A percentile compares a stretch with the other conserved stretches of the same genome.
These are phyloP conservation scores for Oxyria digyna DNA, from an alignment of 148 eudicot species.

Conservation along the genomic window DNA sequence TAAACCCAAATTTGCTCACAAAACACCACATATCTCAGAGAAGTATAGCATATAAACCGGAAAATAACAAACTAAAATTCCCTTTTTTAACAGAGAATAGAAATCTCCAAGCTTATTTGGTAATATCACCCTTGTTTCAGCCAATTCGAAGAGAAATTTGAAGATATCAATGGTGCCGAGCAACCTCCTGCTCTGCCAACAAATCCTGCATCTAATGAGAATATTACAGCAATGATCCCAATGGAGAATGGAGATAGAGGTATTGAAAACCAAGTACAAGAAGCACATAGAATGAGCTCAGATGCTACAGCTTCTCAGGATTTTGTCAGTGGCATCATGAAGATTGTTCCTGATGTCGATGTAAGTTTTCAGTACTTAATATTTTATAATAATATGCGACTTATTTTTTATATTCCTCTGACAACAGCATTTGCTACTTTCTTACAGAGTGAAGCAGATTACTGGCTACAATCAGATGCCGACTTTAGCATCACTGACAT, in stretches of 20 bases:
- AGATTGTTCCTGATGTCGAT: conserved; percentile 95
- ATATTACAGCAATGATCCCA: conserved; percentile 15
- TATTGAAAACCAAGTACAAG: conserved; percentile 34
- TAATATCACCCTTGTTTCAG: conserved; percentile 23
- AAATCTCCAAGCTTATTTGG: background rate
- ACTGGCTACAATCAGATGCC: conserved; percentile 82
- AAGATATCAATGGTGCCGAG: conserved; percentile 62
- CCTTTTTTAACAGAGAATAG: too few species aligned
- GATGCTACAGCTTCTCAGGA: conserved; percentile 57
- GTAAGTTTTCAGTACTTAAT: conserved; percentile 40
- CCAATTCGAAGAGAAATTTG: conserved; percentile 97
- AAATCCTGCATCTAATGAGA: conserved; percentile 26
- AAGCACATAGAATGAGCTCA: conserved; percentile 25
- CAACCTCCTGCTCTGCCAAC: conserved; percentile 40
- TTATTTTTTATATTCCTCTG: background rate
- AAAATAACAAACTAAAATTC: too few species aligned
- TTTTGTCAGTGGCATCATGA: conserved; percentile 84
- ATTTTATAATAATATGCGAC: background rate
- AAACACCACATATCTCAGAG: too few species aligned
- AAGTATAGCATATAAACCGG: too few species aligned
- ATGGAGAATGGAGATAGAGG: conserved; percentile 27
- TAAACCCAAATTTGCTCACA: too few species aligned
- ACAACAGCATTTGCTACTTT: background rate
- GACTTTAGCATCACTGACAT: conserved; percentile 86
- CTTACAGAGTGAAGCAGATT: conserved; percentile 83